Evolutionary conservation across 208 protist genomes (phyloP).

Genomic region (Trypanosoma rangeli): DNA sequence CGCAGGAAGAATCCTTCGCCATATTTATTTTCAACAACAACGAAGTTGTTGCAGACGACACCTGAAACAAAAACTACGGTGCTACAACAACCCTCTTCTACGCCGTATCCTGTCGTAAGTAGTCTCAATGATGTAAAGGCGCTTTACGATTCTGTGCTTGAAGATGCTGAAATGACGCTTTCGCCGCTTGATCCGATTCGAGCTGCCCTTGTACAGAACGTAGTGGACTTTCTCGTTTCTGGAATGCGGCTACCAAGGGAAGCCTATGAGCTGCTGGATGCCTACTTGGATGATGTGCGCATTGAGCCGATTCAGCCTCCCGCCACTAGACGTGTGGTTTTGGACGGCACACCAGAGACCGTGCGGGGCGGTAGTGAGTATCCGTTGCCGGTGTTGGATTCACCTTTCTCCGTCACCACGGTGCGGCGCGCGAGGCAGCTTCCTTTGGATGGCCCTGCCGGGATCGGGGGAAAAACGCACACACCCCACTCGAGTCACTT

Average conservation of each 20-base stretch:
- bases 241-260: constrained; percentile 15
- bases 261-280: constrained; percentile 45
- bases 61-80: constrained; percentile 10
- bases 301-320: constrained; percentile 62
- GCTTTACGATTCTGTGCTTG: constrained; percentile 60
- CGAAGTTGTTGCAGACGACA: neutral
- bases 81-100: constrained; percentile 51
- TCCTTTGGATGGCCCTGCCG: constrained; percentile 5
- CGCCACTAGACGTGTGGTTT: neutral
- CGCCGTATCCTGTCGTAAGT: constrained; percentile 64
- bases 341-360: constrained; percentile 18
- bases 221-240: constrained; percentile 53
- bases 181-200: constrained; percentile 83
- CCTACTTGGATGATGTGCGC: constrained; percentile 69
- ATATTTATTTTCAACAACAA: neutral
- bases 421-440: constrained; percentile 31
- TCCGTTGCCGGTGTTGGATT: constrained; percentile 13
- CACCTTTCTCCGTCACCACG: constrained; percentile 47
- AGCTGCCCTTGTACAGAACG: constrained; percentile 80
- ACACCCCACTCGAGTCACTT: constrained; percentile 2
- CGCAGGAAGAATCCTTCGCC: constrained; percentile 22
- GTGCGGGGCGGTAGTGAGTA: constrained; percentile 5
- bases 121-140: constrained; percentile 52
- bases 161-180: constrained; percentile 68
- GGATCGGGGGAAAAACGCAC: constrained; percentile 6